Evolutionary conservation across 106 monocot genomes (phyloP).

Genomic region (Dioscorea zingiberensis): DNA sequence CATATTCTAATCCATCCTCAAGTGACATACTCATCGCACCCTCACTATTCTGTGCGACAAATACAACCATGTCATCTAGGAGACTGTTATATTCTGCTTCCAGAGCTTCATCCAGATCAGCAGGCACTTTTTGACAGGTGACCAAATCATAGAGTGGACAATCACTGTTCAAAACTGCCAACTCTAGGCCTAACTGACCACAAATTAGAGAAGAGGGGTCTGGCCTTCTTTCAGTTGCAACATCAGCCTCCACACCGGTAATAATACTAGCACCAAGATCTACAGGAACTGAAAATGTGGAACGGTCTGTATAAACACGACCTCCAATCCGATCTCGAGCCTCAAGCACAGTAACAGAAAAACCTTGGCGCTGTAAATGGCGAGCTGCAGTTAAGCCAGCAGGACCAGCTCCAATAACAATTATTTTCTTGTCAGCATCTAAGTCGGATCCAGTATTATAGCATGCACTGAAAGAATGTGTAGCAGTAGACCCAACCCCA

Average conservation of each 20-base stretch:
- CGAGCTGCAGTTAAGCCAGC: slow-evolving; percentile 93
- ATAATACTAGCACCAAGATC: slow-evolving; percentile 99
- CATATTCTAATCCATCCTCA: slow-evolving; percentile 92
- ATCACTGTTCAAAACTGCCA: slow-evolving; percentile 91
- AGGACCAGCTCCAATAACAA: slow-evolving; percentile 92
- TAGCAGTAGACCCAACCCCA: background rate
- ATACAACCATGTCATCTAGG: slow-evolving; percentile 79
- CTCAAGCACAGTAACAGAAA: slow-evolving; percentile 81
- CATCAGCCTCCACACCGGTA: slow-evolving; percentile 97
- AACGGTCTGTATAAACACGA: slow-evolving; percentile 80
- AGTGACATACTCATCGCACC: slow-evolving; percentile 57
- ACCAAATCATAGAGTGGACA: slow-evolving; percentile 96
- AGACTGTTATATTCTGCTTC: slow-evolving; percentile 97
- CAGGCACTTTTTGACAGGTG: slow-evolving; percentile 76
- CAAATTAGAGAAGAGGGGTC: slow-evolving; percentile 96
- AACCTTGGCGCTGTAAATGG: slow-evolving; percentile 86
- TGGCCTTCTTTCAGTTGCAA: slow-evolving; percentile 88
- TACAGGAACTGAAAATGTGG: slow-evolving; percentile 95
- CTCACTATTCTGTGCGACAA: slow-evolving; percentile 67
- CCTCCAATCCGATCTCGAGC: slow-evolving; percentile 96
- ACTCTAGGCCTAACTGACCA: slow-evolving; percentile 76
- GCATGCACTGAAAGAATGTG: slow-evolving; percentile 1
- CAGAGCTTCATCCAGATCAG: slow-evolving; percentile 82
- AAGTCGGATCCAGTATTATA: slow-evolving; percentile 11
- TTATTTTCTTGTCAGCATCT: slow-evolving; percentile 38